Percentiles rank a stretch among this genome's conserved stretches.
Conservation (phyloP, 2,329 filamentous ascomycete species). For the Lecanicillium sp. region DNA sequence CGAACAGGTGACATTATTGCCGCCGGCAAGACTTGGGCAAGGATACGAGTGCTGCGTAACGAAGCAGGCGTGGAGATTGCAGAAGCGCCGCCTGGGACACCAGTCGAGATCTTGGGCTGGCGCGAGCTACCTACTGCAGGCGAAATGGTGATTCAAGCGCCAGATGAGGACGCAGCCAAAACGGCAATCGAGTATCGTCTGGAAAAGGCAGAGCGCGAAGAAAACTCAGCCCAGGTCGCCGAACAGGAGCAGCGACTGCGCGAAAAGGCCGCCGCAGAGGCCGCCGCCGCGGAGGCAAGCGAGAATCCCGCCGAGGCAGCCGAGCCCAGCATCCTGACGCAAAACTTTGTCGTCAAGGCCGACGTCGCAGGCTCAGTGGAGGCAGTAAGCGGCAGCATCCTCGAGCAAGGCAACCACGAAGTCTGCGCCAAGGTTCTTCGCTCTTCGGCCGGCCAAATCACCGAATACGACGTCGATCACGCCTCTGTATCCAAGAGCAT, state of each 20-base stretch:
- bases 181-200: constrained; percentile 68
- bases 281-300: constrained; percentile 24
- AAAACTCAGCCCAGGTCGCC: constrained; percentile 74
- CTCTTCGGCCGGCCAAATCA: constrained; percentile 67
- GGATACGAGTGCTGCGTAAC: constrained; percentile 75
- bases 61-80: constrained; percentile 67
- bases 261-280: constrained; percentile 38
- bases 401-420: constrained; percentile 76
- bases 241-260: constrained; percentile 56
- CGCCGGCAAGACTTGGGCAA: constrained; percentile 81
- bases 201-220: constrained; percentile 61
- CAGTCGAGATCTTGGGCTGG: constrained; percentile 95
- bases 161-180: constrained; percentile 69
- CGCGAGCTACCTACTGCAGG: constrained; percentile 73
- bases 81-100: constrained; percentile 77
- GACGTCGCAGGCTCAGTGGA: constrained; percentile 93
- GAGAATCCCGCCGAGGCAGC: constrained; percentile 30
- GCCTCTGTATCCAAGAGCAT: constrained; percentile 67
- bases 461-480: constrained; percentile 83
- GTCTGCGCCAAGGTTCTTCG: constrained; percentile 70
- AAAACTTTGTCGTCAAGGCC: constrained; percentile 83
- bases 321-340: constrained; percentile 37
- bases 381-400: constrained; percentile 71
- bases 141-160: constrained; percentile 77
- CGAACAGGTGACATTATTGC: constrained; percentile 74